A percentile compares a stretch with the other conserved stretches of the same genome.
Conservation (phyloP, 1,139 yeast species). For the Groenewaldozyma sp. region DNA sequence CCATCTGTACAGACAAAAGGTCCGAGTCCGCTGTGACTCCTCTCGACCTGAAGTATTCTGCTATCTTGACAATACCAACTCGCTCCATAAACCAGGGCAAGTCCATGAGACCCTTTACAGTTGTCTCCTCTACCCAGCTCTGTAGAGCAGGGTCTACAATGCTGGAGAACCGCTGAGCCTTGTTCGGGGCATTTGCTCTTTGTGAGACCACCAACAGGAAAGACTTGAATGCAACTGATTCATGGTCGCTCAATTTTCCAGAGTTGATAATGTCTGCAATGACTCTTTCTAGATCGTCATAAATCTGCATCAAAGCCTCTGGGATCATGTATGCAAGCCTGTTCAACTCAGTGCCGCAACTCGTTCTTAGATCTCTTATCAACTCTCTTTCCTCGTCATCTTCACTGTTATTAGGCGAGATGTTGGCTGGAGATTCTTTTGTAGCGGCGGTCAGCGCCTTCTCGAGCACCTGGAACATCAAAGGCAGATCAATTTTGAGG, state of each 20-base stretch:
- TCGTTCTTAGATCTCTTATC: conserved; percentile 78
- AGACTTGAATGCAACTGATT: conserved; percentile 87
- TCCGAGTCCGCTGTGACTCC: conserved; percentile 73
- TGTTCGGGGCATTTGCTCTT: conserved; percentile 62
- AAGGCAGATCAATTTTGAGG: conserved; percentile 55
- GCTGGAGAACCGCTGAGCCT: conserved; percentile 65
- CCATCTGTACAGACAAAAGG: conserved; percentile 72
- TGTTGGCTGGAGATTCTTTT: conserved; percentile 60
- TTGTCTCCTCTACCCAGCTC: conserved; percentile 90
- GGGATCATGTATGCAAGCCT: conserved; percentile 93
- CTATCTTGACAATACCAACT: conserved; percentile 87
- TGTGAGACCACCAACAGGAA: conserved; percentile 87
- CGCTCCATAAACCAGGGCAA: conserved; percentile 98
- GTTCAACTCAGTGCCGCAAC: conserved; percentile 92
- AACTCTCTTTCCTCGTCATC: conserved; percentile 77
- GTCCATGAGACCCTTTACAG: conserved; percentile 81
- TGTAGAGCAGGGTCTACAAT: conserved; percentile 87
- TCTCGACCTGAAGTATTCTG: conserved; percentile 76
- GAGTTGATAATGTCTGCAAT: conserved; percentile 62
- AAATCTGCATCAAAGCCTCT: conserved; percentile 70
- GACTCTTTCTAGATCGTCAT: conserved; percentile 72
- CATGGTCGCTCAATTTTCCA: conserved; percentile 76
- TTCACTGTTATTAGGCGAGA: conserved; percentile 12
- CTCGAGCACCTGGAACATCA: conserved; percentile 78
- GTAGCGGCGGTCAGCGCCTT: conserved; percentile 84